Base-by-base conservation (phyloP, 805 yeast genomes). In the Zygosaccharomyces pseudorouxii region DNA sequence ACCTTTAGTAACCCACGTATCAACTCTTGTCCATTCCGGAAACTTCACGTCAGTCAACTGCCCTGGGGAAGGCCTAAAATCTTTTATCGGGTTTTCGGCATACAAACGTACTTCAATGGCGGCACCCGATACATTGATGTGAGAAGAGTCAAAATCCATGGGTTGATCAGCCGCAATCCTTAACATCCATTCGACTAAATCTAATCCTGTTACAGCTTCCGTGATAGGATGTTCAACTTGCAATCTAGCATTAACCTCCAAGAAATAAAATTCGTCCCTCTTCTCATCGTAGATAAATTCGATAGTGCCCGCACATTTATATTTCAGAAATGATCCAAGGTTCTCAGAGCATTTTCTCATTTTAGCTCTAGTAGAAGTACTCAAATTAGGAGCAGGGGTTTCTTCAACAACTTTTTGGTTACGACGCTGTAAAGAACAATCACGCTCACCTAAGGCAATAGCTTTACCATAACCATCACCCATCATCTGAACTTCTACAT, bases 191-290 rank as follows among this genome's bases (percentile, higher is more conserved):
- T 93, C 97, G 18, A 92, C 98, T 54, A 92, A 74, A 70, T 92
- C 99, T 46, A 90, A 72, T 2, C 97, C 97, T 16, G 97, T 92
- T 36, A 88, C 96, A 81, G 82, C 75, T 71, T 92, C 99, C 25
- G 99, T 92, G 60, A 93, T 84, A 36, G 98, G 98, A 68, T 92
- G 99, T 73, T 92, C 99, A 42, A 92, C 99, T 70, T 92, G 99
- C 58, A 92, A 78, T 65, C 99, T 82, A 10, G 99, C 95, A 66
- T 92, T 92, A 55, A 92, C 98, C 68, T 92, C 99, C 62, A 92
- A 74, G 72, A 92, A 92, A 73, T 92, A 92, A 67, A 92, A 93
- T 64, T 84, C 93, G 64, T 90, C 92, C 58, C 95, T 74, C 47
- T 69, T 75, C 61, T 85, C 84, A 64, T 93, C 98, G 63, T 87